A percentile compares a stretch with the other conserved stretches of the same genome.
Evolutionary conservation across 1,139 yeast species (phyloP).

Genomic region (Candida sp.): DNA sequence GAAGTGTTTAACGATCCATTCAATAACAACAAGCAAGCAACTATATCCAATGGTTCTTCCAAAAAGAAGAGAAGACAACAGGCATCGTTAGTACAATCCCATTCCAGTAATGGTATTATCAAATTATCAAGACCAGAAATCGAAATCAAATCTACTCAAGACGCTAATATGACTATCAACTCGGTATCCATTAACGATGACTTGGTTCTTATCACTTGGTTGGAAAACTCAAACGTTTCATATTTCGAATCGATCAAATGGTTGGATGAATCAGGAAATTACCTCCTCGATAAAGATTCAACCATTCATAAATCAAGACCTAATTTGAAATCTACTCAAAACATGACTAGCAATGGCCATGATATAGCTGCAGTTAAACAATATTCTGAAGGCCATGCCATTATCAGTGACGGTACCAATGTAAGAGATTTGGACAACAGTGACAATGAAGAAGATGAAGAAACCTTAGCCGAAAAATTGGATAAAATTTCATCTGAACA

Average conservation of each 20-base stretch:
- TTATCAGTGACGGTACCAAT: conserved; percentile 64
- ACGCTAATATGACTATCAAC: conserved; percentile 37
- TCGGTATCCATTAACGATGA: conserved; percentile 36
- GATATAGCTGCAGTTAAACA: conserved; percentile 69
- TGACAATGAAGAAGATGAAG: conserved; percentile 33
- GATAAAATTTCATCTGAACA: conserved; percentile 37
- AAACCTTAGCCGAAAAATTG: conserved; percentile 60
- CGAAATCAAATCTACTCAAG: conserved; percentile 29
- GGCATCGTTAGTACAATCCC: conserved; percentile 37
- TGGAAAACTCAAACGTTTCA: conserved; percentile 66
- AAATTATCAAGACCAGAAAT: conserved; percentile 41
- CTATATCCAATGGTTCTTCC: conserved; percentile 14
- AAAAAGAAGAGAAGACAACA: conserved; percentile 37
- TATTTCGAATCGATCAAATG: conserved; percentile 61
- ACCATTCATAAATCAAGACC: conserved; percentile 40
- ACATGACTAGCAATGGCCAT: conserved; percentile 49
- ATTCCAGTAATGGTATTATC: conserved; percentile 43
- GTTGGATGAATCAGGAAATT: conserved; percentile 34
- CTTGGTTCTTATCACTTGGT: conserved; percentile 56
- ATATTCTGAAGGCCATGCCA: conserved; percentile 70
- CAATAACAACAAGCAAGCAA: conserved; percentile 13
- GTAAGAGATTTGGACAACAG: conserved; percentile 51
- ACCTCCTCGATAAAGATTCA: conserved; percentile 19
- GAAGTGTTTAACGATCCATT: conserved; percentile 65
- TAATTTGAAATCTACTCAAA: conserved; percentile 29